Evolutionary conservation across 2,329 filamentous ascomycete species (phyloP).

Genomic region (Aspergillus pseudoviridinutans): DNA sequence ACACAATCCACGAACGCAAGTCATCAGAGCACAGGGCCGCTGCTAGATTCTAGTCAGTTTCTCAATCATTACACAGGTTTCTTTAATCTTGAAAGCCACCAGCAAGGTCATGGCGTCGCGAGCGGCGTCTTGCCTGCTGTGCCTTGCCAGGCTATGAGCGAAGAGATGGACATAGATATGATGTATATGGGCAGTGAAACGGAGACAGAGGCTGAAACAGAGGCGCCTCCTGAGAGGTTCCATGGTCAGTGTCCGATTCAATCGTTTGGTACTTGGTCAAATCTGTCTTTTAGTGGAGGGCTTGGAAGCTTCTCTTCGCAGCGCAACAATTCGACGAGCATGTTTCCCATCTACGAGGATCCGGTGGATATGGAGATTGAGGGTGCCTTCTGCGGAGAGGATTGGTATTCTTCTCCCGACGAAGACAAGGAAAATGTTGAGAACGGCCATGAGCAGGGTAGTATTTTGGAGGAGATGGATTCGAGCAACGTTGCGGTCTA

Average conservation of each 20-base stretch:
- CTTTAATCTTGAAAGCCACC: not conserved
- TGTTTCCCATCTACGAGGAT: conserved; percentile 20
- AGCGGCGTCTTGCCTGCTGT: not conserved
- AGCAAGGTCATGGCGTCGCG: no score
- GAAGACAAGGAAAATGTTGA: conserved; percentile 19
- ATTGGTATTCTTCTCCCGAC: conserved; percentile 4
- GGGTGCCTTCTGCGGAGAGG: not conserved
- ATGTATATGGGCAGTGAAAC: not conserved
- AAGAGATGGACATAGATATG: not conserved
- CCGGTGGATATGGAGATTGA: conserved; percentile 8
- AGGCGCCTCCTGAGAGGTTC: not conserved
- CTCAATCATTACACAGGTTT: not conserved
- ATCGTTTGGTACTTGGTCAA: not conserved
- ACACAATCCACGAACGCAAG: not conserved
- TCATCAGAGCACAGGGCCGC: not conserved
- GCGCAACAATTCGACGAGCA: not conserved
- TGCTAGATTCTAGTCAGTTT: not conserved
- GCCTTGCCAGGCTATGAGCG: not conserved
- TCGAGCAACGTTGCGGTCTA: not conserved
- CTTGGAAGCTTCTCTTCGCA: not conserved
- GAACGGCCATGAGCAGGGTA: not conserved
- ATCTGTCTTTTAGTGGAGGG: not conserved
- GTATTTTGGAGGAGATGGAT: not conserved
- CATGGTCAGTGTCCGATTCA: not conserved
- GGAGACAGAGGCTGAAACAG: not conserved